Evolutionary conservation across 75 land plant species (phyloP).

Genomic region (Pinus albicaulis): DNA sequence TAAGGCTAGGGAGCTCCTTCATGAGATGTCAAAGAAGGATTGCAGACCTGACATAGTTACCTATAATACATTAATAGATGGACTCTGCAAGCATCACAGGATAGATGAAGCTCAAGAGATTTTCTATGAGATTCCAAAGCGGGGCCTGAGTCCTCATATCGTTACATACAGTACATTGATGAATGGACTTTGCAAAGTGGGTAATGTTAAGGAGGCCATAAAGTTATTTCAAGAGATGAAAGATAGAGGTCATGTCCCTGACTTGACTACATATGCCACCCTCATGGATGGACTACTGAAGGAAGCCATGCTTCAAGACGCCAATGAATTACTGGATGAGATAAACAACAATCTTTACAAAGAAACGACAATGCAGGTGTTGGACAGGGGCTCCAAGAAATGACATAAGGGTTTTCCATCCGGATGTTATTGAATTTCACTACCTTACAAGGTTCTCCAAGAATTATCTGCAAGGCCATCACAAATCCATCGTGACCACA

Average conservation of each 20-base stretch:
- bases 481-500: too few relatives aligned
- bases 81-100: conserved; percentile 32
- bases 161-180: conserved; percentile 66
- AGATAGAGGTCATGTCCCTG: conserved; percentile 28
- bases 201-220: conserved; percentile 1
- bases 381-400: too few relatives aligned
- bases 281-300: conserved; percentile 32
- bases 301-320: conserved; percentile 4
- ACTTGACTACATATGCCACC: conserved; percentile 36
- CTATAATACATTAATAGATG: conserved; percentile 61
- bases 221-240: conserved; percentile 15
- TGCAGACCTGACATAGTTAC: conserved; percentile 48
- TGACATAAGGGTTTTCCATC: too few relatives aligned
- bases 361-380: too few relatives aligned
- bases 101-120: conserved; percentile 34
- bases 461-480: too few relatives aligned
- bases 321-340: neutral
- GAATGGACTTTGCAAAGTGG: conserved; percentile 65
- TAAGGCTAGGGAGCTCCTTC: conserved; percentile 18
- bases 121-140: conserved; percentile 39
- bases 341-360: too few relatives aligned
- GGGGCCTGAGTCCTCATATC: conserved; percentile 28
- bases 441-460: too few relatives aligned
- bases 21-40: conserved; percentile 39
- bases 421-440: too few relatives aligned